Evolutionary conservation across 352 stramenopile species (phyloP).

Genomic region (Nothophytophthora sp.): DNA sequence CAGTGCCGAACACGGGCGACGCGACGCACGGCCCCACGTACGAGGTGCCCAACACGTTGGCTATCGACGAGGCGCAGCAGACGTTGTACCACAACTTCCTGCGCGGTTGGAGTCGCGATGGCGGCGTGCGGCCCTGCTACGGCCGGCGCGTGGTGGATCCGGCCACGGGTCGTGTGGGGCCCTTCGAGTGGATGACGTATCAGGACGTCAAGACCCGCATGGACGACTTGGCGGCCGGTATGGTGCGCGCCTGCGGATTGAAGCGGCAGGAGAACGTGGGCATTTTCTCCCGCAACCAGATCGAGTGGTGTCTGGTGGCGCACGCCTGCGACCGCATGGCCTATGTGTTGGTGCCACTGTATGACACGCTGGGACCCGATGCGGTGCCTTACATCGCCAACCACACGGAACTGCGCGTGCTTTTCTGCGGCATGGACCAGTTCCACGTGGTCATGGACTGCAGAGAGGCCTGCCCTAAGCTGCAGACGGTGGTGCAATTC

Average conservation of each 20-base stretch:
- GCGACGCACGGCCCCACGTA: slow-evolving; percentile 25
- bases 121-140: slow-evolving; percentile 26
- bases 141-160: slow-evolving; percentile 25
- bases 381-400: slow-evolving; percentile 55
- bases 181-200: slow-evolving; percentile 49
- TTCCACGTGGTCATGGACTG: slow-evolving; percentile 41
- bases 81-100: slow-evolving; percentile 40
- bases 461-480: slow-evolving; percentile 25
- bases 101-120: slow-evolving; percentile 18
- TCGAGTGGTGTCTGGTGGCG: slow-evolving; percentile 44
- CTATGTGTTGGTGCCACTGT: slow-evolving; percentile 53
- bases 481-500: slow-evolving; percentile 43
- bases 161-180: slow-evolving; percentile 16
- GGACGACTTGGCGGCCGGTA: slow-evolving; percentile 21
- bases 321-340: slow-evolving; percentile 49
- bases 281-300: slow-evolving; percentile 51
- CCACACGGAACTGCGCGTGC: slow-evolving; percentile 48
- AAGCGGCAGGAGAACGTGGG: slow-evolving; percentile 41
- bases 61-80: slow-evolving; percentile 17
- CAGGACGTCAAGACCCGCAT: slow-evolving; percentile 27
- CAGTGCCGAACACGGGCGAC: slow-evolving; percentile 28
- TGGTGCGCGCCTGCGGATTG: slow-evolving; percentile 13
- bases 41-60: slow-evolving; percentile 10
- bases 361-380: slow-evolving; percentile 56
- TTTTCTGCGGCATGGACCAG: slow-evolving; percentile 48